Conservation (phyloP, 352 stramenopile species). For the Globisporangium polare region DNA sequence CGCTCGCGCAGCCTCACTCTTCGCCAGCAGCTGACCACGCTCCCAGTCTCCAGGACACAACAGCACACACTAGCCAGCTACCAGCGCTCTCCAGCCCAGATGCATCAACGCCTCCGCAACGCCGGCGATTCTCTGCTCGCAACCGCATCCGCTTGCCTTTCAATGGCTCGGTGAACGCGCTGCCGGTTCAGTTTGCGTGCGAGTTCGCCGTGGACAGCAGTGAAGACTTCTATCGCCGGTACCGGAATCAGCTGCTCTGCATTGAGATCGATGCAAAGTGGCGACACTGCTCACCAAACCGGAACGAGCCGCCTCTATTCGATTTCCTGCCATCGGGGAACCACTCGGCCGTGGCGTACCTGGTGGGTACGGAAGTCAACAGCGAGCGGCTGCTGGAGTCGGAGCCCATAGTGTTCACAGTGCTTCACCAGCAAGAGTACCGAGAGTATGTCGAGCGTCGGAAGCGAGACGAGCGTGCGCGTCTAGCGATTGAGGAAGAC, state of each 20-base stretch:
- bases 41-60: not conserved
- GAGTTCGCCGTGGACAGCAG: not conserved
- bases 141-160: conserved; percentile 3
- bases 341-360: conserved; percentile 4
- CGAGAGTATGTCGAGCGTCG: not conserved
- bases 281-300: not conserved
- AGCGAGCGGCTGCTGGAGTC: conserved; percentile 3
- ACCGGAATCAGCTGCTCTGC: conserved; percentile 3
- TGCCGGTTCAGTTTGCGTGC: conserved; percentile 1
- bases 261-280: conserved; percentile 7
- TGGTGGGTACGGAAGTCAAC: not conserved
- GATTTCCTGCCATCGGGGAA: not conserved
- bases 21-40: not conserved
- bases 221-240: not conserved
- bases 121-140: not conserved
- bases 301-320: not conserved
- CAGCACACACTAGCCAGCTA: not conserved
- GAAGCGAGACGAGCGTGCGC: not conserved
- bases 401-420: conserved; percentile 4
- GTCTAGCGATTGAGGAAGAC: not conserved
- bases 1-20: not conserved
- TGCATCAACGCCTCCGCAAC: not conserved
- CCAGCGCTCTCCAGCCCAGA: not conserved
- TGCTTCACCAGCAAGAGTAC: not conserved
- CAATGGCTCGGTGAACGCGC: conserved; percentile 6